These are phyloP conservation scores for Rhodotorula sphaerocarpa DNA, from an alignment of 768 basidiomycete genomes.

Conservation along the genomic window DNA sequence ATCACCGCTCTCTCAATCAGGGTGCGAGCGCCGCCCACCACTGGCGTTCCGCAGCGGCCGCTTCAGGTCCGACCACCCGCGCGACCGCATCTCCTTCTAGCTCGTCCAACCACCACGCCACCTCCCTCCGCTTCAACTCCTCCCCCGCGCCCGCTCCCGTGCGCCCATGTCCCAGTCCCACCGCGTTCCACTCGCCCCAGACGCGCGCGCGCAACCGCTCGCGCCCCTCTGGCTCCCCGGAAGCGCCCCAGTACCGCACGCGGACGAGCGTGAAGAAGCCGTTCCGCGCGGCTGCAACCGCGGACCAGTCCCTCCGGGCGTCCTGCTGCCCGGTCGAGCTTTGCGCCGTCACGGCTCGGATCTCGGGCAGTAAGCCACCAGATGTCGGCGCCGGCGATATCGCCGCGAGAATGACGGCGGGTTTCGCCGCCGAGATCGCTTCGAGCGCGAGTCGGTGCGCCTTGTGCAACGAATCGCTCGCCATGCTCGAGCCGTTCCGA, in stretches of 20 bases:
- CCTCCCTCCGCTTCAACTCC: background rate
- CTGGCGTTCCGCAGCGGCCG: background rate
- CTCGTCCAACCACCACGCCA: slow-evolving; percentile 18
- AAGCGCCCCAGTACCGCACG: background rate
- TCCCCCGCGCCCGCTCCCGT: background rate
- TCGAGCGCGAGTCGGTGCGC: slow-evolving; percentile 23
- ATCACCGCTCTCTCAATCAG: too few relatives aligned
- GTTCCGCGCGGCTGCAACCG: slow-evolving; percentile 2
- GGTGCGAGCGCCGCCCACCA: slow-evolving; percentile 2
- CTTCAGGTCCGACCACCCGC: background rate
- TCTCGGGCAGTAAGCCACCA: too few relatives aligned
- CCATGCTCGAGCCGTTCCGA: too few relatives aligned
- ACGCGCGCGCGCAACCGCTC: slow-evolving; percentile 8
- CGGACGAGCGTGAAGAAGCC: slow-evolving; percentile 16
- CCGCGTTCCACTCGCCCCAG: slow-evolving; percentile 16
- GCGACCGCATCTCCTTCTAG: slow-evolving; percentile 7
- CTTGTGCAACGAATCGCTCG: too few relatives aligned
- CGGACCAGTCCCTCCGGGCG: slow-evolving; percentile 7
- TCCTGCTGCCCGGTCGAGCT: background rate
- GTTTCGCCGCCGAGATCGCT: background rate
- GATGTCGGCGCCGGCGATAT: too few relatives aligned
- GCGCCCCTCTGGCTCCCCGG: background rate
- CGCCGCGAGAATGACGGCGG: slow-evolving; percentile 3
- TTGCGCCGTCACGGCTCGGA: too few relatives aligned
- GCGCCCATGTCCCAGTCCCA: background rate